Conservation (phyloP, 1,284 basidiomycete species). For the Cryptococcus deneoformans region DNA sequence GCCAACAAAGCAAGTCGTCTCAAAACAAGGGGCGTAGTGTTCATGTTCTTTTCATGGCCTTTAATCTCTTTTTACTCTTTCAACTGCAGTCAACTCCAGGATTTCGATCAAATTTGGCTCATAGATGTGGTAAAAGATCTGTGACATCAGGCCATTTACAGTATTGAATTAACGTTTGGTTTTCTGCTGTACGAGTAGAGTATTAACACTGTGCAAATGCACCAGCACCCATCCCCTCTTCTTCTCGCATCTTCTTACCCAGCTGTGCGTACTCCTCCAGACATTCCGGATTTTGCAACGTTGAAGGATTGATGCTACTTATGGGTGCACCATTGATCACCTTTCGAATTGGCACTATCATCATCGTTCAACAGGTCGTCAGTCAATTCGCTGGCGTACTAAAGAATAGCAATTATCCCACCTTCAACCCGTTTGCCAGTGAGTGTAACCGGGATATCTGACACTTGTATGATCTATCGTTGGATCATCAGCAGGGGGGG, state of each 20-base stretch:
- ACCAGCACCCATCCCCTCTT: slow-evolving; percentile 35
- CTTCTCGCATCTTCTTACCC: slow-evolving; percentile 56
- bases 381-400: too few relatives aligned
- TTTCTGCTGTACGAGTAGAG: too few relatives aligned
- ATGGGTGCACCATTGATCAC: slow-evolving; percentile 77
- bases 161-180: too few relatives aligned
- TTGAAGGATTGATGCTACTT: slow-evolving; percentile 68
- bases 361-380: not conserved
- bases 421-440: slow-evolving; percentile 83
- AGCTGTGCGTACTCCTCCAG: slow-evolving; percentile 62
- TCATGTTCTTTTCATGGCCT: too few relatives aligned
- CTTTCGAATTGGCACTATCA: slow-evolving; percentile 38
- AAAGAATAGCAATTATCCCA: slow-evolving; percentile 8
- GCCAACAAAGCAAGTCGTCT: too few relatives aligned
- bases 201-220: not conserved
- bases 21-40: too few relatives aligned
- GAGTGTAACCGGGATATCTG: slow-evolving; percentile 76
- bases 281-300: slow-evolving; percentile 72
- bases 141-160: too few relatives aligned
- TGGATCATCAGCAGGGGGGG: not conserved
- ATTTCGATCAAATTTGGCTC: too few relatives aligned
- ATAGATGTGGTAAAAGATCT: too few relatives aligned
- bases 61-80: too few relatives aligned
- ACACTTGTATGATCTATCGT: slow-evolving; percentile 62
- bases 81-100: too few relatives aligned